Percentiles rank a stretch among this genome's conserved stretches.
Evolutionary conservation across 192 early-diverging fungal genomes (phyloP).

Genomic region (Coemansia nantahalensis): DNA sequence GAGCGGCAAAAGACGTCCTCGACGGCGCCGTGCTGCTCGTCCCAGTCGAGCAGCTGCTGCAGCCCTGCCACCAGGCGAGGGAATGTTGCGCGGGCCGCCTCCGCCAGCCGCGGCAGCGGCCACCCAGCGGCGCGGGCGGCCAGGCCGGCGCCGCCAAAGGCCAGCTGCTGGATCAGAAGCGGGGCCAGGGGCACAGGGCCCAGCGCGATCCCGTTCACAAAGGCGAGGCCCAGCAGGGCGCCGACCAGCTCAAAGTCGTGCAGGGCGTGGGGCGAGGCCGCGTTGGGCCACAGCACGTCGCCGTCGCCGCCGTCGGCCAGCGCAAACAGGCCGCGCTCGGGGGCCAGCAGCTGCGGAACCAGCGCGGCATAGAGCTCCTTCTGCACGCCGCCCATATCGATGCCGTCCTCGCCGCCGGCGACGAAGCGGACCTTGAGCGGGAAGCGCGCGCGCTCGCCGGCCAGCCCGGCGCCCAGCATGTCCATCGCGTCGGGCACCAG

Average conservation of each 20-base stretch:
- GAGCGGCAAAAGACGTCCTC: slow-evolving; percentile 78
- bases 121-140: slow-evolving; percentile 50
- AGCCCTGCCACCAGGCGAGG: slow-evolving; percentile 72
- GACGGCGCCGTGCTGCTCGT: slow-evolving; percentile 60
- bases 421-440: slow-evolving; percentile 71
- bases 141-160: slow-evolving; percentile 1
- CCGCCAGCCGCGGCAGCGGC: too few species aligned
- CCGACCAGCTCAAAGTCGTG: slow-evolving; percentile 81
- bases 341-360: slow-evolving; percentile 68
- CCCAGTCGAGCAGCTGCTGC: slow-evolving; percentile 78
- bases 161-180: slow-evolving; percentile 69
- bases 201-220: slow-evolving; percentile 78
- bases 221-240: slow-evolving; percentile 84
- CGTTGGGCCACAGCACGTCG: slow-evolving; percentile 77
- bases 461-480: slow-evolving; percentile 7
- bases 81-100: slow-evolving; percentile 15
- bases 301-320: slow-evolving; percentile 3
- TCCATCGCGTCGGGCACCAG: slow-evolving; percentile 77
- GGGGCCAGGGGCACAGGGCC: slow-evolving; percentile 66
- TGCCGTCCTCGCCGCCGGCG: slow-evolving; percentile 85
- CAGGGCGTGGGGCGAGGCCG: slow-evolving; percentile 56
- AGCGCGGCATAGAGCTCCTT: slow-evolving; percentile 92
- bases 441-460: slow-evolving; percentile 16
- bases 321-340: slow-evolving; percentile 74
- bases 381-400: slow-evolving; percentile 95